phyloP scores from a whole-genome alignment of 2,329 filamentous ascomycete species.

The Talaromyces sp. region DNA sequence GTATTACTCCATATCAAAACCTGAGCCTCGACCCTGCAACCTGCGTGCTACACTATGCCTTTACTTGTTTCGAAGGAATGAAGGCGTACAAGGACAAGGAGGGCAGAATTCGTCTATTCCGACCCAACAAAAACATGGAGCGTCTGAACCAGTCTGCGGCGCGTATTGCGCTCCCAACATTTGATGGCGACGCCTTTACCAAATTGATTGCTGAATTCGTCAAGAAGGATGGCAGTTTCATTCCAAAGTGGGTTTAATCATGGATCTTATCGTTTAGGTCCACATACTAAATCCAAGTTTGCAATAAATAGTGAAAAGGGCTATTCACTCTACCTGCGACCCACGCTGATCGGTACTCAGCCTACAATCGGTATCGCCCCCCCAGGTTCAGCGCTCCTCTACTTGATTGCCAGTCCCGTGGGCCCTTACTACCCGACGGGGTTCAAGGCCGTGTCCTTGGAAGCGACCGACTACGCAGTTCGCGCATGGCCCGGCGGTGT shows the following conservation, averaged over 20 bases:
- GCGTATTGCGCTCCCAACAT: constrained; percentile 88
- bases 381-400: constrained; percentile 88
- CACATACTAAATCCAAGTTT: not conserved
- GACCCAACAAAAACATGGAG: constrained; percentile 93
- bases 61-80: constrained; percentile 98
- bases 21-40: constrained; percentile 93
- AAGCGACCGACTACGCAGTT: constrained; percentile 94
- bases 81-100: constrained; percentile 92
- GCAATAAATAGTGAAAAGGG: constrained; percentile 55
- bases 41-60: constrained; percentile 98
- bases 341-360: constrained; percentile 96
- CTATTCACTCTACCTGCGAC: constrained; percentile 92
- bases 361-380: constrained; percentile 86
- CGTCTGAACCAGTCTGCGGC: constrained; percentile 87
- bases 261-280: not conserved
- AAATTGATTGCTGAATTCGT: constrained; percentile 77
- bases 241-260: constrained; percentile 60
- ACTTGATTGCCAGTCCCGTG: constrained; percentile 91
- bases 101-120: constrained; percentile 79
- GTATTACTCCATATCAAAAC: constrained; percentile 92
- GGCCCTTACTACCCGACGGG: constrained; percentile 97
- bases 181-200: constrained; percentile 68
- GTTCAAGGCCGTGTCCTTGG: constrained; percentile 93
- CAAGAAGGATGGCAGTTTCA: constrained; percentile 80
- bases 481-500: constrained; percentile 97